These are phyloP conservation scores for Jaapia argillacea DNA, from an alignment of 768 basidiomycete species.

Conservation along the genomic window DNA sequence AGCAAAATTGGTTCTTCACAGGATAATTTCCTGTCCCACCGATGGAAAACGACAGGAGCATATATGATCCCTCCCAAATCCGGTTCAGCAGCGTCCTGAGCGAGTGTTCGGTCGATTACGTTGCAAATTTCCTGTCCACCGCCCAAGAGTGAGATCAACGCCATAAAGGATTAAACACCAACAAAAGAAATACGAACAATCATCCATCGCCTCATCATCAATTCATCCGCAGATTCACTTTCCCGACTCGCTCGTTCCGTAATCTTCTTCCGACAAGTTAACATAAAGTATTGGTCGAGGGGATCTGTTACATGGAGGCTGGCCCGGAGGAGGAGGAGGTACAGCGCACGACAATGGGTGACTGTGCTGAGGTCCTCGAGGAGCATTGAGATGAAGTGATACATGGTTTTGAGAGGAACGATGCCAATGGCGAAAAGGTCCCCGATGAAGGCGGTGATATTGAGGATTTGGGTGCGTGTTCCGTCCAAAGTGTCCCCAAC, in stretches of 20 bases:
- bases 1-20: no score
- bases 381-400: background rate
- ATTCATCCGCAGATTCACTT: background rate
- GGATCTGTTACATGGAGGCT: background rate
- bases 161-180: no score
- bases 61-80: no score
- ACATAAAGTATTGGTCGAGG: background rate
- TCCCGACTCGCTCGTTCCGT: background rate
- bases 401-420: background rate
- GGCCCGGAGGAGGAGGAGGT: slow-evolving; percentile 6
- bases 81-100: no score
- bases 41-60: no score
- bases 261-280: background rate
- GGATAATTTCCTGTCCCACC: no score
- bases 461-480: slow-evolving; percentile 1
- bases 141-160: background rate
- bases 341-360: slow-evolving; percentile 7
- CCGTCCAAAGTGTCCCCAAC: background rate
- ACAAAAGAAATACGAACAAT: slow-evolving; percentile 1
- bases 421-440: slow-evolving; percentile 6
- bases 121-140: slow-evolving; percentile 5
- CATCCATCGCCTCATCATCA: slow-evolving; percentile 3
- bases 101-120: slow-evolving; percentile 5
- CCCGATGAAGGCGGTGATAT: slow-evolving; percentile 4
- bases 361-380: slow-evolving; percentile 1